Base-by-base conservation (phyloP, 2,329 filamentous ascomycete species). In the Pestalotiopsis sp. region DNA sequence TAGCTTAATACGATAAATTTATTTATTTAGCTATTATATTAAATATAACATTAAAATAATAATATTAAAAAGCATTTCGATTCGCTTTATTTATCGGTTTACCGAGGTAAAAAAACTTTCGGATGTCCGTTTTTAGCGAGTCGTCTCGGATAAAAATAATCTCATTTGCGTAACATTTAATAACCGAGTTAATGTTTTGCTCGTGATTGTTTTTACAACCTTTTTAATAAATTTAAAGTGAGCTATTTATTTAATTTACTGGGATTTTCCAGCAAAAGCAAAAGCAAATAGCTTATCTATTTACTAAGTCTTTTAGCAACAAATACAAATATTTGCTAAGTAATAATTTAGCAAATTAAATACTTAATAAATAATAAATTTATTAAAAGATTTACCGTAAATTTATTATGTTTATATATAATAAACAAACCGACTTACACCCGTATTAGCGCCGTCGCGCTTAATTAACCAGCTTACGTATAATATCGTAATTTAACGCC, bases 331-430 rank as follows among this genome's bases (percentile, higher is more conserved):
- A 58, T 58, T n/a, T 58, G 56, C 56, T 58, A n/a, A 13, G 56
- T 58, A n/a, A 27, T 58, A 13, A 58, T 58, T n/a, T 58, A n/a
- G 56, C 56, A 58, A n/a, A 58, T 58, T n/a, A 58, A n/a, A 58
- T 58, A 58, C 56, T 58, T 58, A n/a, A n/a, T n/a, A 58, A n/a
- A 58, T 58, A 27, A n/a, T n/a, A 58, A 14, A 56, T 56, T 14
- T 56, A 14, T 14, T 14, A 56, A 14, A 5, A 56, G 49, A 56
- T 56, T 14, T 56, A 14, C 49, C 49, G 20, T 14, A 56, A n/a
- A 58, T 58, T n/a, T 58, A n/a, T 58, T 58, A n/a, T 58, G n/a
- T 58, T n/a, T 58, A 58, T 58, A 58, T 58, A 58, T 58, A 58
- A n/a, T n/a, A 23, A 58, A n/a, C 56, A 58, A 58, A 58, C 56